A percentile compares a stretch with the other conserved stretches of the same genome.
Conservation (phyloP, 208 protist genomes). For the Blechomonas ayalai region DNA sequence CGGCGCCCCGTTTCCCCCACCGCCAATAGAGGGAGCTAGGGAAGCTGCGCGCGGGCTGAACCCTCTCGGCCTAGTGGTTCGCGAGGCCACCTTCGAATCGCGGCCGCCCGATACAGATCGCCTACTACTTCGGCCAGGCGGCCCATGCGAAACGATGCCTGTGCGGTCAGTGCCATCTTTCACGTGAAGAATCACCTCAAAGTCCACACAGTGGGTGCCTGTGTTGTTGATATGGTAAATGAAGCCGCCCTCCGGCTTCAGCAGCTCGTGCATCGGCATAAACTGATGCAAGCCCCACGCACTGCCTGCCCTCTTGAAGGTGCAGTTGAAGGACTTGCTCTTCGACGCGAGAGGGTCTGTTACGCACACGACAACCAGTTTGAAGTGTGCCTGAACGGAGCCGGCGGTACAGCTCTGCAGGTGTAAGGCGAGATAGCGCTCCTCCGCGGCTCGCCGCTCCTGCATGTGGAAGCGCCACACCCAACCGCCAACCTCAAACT, state of each 20-base stretch:
- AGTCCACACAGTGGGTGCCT: conserved; percentile 51
- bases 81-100: background rate
- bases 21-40: conserved; percentile 3
- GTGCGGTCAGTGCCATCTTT: no score
- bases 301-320: conserved; percentile 71
- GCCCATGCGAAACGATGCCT: background rate
- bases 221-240: conserved; percentile 62
- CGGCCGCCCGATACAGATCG: background rate
- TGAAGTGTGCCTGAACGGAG: conserved; percentile 56
- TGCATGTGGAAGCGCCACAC: conserved; percentile 83
- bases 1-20: no score
- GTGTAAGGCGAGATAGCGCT: conserved; percentile 69
- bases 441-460: conserved; percentile 29
- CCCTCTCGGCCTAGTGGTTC: background rate
- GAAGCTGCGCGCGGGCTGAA: background rate
- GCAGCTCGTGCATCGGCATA: conserved; percentile 43
- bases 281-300: conserved; percentile 89
- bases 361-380: conserved; percentile 55
- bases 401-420: conserved; percentile 69
- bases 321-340: conserved; percentile 79
- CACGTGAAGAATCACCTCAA: conserved; percentile 71
- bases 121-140: background rate
- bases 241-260: conserved; percentile 49
- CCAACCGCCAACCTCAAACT: conserved; percentile 73
- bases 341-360: conserved; percentile 52